Evolutionary conservation across 306 rosid species (phyloP), one percentile per base, ranked within the genome.

Genomic region (Ormosia emarginata): DNA sequence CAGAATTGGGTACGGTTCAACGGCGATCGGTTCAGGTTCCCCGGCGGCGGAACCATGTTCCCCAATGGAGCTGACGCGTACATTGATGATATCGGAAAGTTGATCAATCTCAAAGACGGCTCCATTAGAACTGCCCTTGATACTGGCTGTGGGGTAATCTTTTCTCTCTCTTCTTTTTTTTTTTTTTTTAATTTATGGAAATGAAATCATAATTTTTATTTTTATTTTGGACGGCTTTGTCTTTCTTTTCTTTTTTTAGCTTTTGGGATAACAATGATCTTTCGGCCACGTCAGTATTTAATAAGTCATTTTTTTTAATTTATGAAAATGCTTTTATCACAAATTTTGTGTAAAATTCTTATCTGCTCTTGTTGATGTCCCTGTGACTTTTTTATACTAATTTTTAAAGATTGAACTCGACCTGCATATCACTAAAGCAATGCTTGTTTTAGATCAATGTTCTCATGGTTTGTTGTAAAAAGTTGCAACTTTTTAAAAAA

Each of bases 41-140:
- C 96, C 1, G 97, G 98, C 0, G 97, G 98, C 1, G 98, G 98
- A 58, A 94, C 98, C 36, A 92, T 90, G 94, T 94, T 94, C 32
- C 97, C 97, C 0, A 76, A 89, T 2, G 98, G 98, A 4, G 98
- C 97, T 0, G 93, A 86, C 43, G 90, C 90, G 0, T 94, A 94
- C 66, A 94, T 94, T 41, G 92, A 91, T 14, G 90, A 91, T 49
- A 94, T 94, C 53, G 97, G 90, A 8, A 82, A 78, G 67, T 47
- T 92, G 53, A 90, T 94, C 15, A 81, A 87, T 87, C 92, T 94
- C 9, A 80, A 71, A 52, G 88, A 89, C 17, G 98, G 97, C 0
- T 90, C 93, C 3, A 71, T 94, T 33, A 75, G 98, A 80, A 94
- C 97, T 64, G 97, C 98, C 50, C 89, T 94, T 75, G 98, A 94